phyloP scores from a whole-genome alignment of 352 stramenopile species.

The Phytophthora chlamydospora region DNA sequence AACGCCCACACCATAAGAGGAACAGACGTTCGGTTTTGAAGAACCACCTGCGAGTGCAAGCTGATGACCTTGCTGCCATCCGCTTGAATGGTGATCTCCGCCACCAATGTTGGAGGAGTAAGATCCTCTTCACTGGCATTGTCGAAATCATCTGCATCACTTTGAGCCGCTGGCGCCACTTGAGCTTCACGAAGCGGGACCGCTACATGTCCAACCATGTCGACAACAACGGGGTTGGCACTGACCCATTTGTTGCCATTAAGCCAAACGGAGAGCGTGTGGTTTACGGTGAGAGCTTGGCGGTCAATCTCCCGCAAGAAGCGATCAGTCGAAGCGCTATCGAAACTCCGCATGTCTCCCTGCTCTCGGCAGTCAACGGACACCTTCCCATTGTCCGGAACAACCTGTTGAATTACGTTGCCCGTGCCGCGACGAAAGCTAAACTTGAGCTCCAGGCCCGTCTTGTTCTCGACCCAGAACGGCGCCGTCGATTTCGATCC shows the following conservation, averaged over 20 bases:
- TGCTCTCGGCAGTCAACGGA: constrained; percentile 87
- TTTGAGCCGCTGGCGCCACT: constrained; percentile 7
- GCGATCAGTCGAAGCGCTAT: constrained; percentile 78
- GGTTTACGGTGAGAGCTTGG: constrained; percentile 82
- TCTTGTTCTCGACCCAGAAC: constrained; percentile 92
- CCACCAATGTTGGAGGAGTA: constrained; percentile 75
- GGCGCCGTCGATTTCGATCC: constrained; percentile 86
- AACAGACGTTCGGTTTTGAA: constrained; percentile 88
- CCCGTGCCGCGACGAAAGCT: constrained; percentile 84
- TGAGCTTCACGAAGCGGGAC: constrained; percentile 74
- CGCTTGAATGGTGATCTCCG: constrained; percentile 87
- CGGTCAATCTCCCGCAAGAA: constrained; percentile 77
- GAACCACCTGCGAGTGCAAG: constrained; percentile 85
- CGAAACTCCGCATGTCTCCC: constrained; percentile 89
- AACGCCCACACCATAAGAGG: constrained; percentile 90
- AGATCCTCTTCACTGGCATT: constrained; percentile 58
- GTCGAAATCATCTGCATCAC: constrained; percentile 41
- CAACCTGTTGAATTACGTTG: constrained; percentile 80
- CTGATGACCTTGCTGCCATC: constrained; percentile 90
- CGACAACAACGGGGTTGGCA: constrained; percentile 84
- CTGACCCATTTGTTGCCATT: constrained; percentile 90
- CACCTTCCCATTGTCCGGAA: constrained; percentile 69
- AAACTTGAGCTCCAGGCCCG: constrained; percentile 83
- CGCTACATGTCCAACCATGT: constrained; percentile 87
- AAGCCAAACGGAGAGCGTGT: constrained; percentile 88